A percentile compares a stretch with the other conserved stretches of the same genome.
Conservation (phyloP, 2,329 filamentous ascomycete species). For the Lachnellula willkommii region DNA sequence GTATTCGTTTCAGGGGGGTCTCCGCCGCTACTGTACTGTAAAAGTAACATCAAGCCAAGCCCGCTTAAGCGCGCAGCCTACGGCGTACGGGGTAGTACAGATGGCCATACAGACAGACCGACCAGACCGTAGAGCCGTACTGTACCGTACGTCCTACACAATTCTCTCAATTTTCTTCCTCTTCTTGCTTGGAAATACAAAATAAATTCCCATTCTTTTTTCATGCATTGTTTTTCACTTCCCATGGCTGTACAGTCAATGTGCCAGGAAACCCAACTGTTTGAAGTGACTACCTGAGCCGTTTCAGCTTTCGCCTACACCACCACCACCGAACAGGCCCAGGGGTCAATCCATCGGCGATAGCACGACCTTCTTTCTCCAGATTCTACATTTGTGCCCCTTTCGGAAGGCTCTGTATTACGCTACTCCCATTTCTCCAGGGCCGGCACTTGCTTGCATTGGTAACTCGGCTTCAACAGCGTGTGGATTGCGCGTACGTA, state of each 20-base stretch:
- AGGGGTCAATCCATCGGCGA: conserved; percentile 13
- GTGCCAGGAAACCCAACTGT: conserved; percentile 6
- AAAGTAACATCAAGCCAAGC: no score
- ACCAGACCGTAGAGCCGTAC: no score
- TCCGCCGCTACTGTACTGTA: no score
- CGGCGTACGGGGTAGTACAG: no score
- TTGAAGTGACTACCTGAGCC: conserved; percentile 16
- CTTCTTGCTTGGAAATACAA: no score
- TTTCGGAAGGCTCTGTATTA: background rate
- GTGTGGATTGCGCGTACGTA: conserved; percentile 14
- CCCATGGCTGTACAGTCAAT: background rate
- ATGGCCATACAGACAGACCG: no score
- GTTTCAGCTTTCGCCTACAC: conserved; percentile 19
- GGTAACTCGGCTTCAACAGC: background rate
- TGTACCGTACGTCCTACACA: no score
- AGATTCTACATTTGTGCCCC: conserved; percentile 6
- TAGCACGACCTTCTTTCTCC: conserved; percentile 16
- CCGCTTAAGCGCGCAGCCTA: no score
- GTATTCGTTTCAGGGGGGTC: no score
- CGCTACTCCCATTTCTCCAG: background rate
- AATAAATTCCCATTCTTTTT: no score
- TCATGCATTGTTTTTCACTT: no score
- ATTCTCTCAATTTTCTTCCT: no score
- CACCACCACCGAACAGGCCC: background rate
- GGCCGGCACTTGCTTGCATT: background rate